These are phyloP conservation scores for Hermanozyma aechmeae DNA, from an alignment of 805 yeast species.

Conservation along the genomic window DNA sequence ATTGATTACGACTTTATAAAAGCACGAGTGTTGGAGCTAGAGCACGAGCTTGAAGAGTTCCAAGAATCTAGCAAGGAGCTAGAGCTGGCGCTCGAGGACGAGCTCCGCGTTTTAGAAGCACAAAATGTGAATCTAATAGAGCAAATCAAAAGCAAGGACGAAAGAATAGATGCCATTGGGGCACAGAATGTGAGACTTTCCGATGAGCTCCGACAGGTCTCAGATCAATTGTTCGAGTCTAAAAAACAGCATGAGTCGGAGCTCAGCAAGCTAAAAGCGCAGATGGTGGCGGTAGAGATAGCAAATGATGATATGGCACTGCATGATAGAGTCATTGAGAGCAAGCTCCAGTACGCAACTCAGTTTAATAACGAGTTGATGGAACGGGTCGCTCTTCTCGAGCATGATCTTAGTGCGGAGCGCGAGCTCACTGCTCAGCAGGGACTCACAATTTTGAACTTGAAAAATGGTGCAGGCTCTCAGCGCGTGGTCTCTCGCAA, in stretches of 20 bases:
- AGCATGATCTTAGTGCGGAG: constrained; percentile 23
- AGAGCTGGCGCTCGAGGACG: constrained; percentile 37
- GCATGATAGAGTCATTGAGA: constrained; percentile 25
- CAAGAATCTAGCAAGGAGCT: constrained; percentile 35
- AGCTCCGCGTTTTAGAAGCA: constrained; percentile 24
- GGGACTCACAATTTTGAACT: constrained; percentile 7
- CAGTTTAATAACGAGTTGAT: constrained; percentile 33
- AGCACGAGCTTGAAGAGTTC: constrained; percentile 29
- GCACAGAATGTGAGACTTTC: constrained; percentile 7
- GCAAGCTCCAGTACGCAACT: constrained; percentile 22
- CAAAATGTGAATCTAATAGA: constrained; percentile 11
- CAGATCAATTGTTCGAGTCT: constrained; percentile 5
- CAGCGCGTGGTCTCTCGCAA: background rate
- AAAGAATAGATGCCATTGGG: constrained; percentile 11
- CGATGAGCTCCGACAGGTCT: constrained; percentile 13
- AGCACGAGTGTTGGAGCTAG: constrained; percentile 27
- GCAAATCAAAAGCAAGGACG: constrained; percentile 10
- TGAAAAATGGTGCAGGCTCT: constrained; percentile 2
- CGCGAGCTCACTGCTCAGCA: constrained; percentile 7
- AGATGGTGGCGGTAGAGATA: constrained; percentile 33
- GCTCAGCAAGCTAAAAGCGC: constrained; percentile 15
- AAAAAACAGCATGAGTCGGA: constrained; percentile 12
- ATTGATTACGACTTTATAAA: too few relatives aligned
- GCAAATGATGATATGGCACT: constrained; percentile 31
- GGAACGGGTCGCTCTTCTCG: constrained; percentile 33